Evolutionary conservation across 1,139 yeast genomes (phyloP).

Genomic region (Waltiozyma sp.): DNA sequence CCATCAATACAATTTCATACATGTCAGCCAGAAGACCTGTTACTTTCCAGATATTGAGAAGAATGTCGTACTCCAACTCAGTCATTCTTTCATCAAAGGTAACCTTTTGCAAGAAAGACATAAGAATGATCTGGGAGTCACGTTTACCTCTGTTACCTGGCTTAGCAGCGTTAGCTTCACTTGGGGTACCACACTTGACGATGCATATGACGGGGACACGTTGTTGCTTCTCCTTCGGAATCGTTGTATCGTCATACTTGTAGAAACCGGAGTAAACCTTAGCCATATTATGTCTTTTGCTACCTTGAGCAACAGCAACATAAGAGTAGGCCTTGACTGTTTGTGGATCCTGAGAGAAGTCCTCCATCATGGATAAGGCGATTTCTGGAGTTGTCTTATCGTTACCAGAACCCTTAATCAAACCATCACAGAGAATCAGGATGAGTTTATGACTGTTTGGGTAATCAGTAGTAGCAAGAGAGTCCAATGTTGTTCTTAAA

Average conservation of each 20-base stretch:
- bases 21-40: constrained; percentile 84
- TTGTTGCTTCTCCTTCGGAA: constrained; percentile 75
- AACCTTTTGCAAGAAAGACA: constrained; percentile 85
- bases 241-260: constrained; percentile 63
- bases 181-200: constrained; percentile 90
- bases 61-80: constrained; percentile 74
- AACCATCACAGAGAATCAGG: constrained; percentile 82
- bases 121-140: constrained; percentile 87
- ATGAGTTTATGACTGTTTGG: constrained; percentile 90
- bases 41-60: constrained; percentile 69
- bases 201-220: constrained; percentile 74
- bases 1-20: constrained; percentile 85
- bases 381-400: constrained; percentile 81
- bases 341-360: constrained; percentile 59
- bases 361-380: constrained; percentile 78
- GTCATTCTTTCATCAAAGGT: constrained; percentile 98
- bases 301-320: constrained; percentile 89
- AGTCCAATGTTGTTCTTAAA: constrained; percentile 77
- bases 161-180: constrained; percentile 65
- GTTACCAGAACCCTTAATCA: constrained; percentile 90
- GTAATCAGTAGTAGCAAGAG: constrained; percentile 84
- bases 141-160: constrained; percentile 99
- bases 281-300: constrained; percentile 96
- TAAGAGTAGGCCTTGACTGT: constrained; percentile 73
- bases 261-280: constrained; percentile 88